phyloP scores from a whole-genome alignment of 2,329 filamentous ascomycete species.

The Paecilomyces niveus region DNA sequence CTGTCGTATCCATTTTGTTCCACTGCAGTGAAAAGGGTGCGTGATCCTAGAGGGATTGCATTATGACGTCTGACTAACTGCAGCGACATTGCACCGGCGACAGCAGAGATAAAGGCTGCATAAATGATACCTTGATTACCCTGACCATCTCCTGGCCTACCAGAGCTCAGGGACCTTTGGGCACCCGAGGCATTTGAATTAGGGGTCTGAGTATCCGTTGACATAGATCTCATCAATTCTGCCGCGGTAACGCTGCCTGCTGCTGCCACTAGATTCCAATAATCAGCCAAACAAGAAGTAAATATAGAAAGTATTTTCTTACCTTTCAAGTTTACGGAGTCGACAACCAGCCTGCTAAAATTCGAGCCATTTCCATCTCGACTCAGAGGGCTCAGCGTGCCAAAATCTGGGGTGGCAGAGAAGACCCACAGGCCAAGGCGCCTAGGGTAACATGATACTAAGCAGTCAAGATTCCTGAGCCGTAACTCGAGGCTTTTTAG shows the following conservation, averaged over 20 bases:
- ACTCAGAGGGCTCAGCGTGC: constrained; percentile 23
- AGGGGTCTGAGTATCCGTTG: constrained; percentile 19
- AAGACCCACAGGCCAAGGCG: constrained; percentile 35
- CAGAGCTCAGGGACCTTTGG: constrained; percentile 17
- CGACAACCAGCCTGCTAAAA: constrained; percentile 23
- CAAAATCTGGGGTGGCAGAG: constrained; percentile 31
- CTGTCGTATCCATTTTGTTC: constrained; percentile 24
- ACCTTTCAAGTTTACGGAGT: constrained; percentile 28
- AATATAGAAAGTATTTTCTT: not conserved
- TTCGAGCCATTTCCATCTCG: constrained; percentile 16
- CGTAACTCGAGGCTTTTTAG: constrained; percentile 32
- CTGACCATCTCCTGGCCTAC: constrained; percentile 23
- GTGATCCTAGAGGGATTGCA: constrained; percentile 34
- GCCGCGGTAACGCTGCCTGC: constrained; percentile 26
- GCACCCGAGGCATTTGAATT: constrained; percentile 12
- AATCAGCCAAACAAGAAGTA: constrained; percentile 1
- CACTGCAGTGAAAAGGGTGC: constrained; percentile 31
- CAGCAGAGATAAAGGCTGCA: constrained; percentile 32
- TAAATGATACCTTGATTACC: constrained; percentile 29
- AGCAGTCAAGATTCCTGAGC: constrained; percentile 28
- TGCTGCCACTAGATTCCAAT: constrained; percentile 21
- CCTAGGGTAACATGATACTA: constrained; percentile 31
- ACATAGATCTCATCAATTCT: constrained; percentile 30
- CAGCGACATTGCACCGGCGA: constrained; percentile 29
- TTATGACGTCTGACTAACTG: constrained; percentile 27